A percentile compares a stretch with the other conserved stretches of the same genome.
Conservation (phyloP, 331 rosid genomes). For the Cydonia oblonga region DNA sequence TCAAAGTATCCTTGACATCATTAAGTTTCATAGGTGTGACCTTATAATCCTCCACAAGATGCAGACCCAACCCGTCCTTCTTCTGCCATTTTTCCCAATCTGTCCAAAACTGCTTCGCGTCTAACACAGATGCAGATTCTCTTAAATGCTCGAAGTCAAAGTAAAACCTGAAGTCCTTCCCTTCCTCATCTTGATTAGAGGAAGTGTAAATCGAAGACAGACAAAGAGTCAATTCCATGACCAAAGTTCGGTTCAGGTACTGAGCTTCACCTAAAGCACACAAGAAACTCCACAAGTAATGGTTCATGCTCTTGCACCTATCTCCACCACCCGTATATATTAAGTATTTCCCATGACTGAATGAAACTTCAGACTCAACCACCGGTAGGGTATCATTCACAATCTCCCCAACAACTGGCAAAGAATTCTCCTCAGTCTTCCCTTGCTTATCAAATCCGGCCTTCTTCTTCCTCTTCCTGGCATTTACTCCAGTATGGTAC, state of each 20-base stretch:
- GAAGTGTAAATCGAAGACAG: slow-evolving; percentile 72
- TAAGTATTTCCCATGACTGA: slow-evolving; percentile 65
- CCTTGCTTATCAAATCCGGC: background rate
- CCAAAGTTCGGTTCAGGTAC: slow-evolving; percentile 86
- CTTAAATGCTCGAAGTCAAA: slow-evolving; percentile 93
- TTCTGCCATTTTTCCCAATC: slow-evolving; percentile 85
- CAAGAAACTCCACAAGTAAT: slow-evolving; percentile 90
- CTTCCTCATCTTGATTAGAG: slow-evolving; percentile 77
- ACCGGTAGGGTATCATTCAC: slow-evolving; percentile 82
- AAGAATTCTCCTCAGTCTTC: slow-evolving; percentile 24
- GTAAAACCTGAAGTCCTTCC: slow-evolving; percentile 92
- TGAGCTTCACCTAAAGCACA: slow-evolving; percentile 98
- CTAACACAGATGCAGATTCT: slow-evolving; percentile 83
- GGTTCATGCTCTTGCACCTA: slow-evolving; percentile 96
- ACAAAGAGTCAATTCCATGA: slow-evolving; percentile 89
- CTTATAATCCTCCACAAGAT: slow-evolving; percentile 68
- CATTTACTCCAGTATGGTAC: slow-evolving; percentile 72
- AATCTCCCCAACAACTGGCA: slow-evolving; percentile 82
- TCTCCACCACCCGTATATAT: slow-evolving; percentile 73
- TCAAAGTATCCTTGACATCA: slow-evolving; percentile 58
- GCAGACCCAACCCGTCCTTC: slow-evolving; percentile 51
- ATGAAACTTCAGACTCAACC: slow-evolving; percentile 76
- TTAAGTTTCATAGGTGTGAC: slow-evolving; percentile 83
- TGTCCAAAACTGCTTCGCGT: slow-evolving; percentile 78
- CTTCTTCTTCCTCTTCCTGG: slow-evolving; percentile 84